phyloP scores from a whole-genome alignment of 441 rosid species.

The Populus hybrid region DNA sequence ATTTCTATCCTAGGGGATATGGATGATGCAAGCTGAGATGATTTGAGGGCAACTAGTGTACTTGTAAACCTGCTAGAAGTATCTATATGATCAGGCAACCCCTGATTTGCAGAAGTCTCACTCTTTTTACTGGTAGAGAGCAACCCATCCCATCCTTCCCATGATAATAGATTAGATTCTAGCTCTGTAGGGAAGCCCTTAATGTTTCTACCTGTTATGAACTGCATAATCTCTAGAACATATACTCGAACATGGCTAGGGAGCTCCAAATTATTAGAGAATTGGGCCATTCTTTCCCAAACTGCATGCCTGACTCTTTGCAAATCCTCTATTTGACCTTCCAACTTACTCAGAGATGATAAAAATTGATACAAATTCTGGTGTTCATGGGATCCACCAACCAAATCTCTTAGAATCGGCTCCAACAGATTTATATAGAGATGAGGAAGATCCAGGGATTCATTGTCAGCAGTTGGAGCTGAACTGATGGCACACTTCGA shows the following conservation, averaged over 20 bases:
- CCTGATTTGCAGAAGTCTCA: slow-evolving; percentile 33
- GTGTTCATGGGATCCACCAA: slow-evolving; percentile 43
- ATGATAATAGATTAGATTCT: slow-evolving; percentile 54
- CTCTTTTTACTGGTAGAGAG: slow-evolving; percentile 43
- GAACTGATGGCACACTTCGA: slow-evolving; percentile 29
- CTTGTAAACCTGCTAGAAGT: slow-evolving; percentile 66
- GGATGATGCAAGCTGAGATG: slow-evolving; percentile 71
- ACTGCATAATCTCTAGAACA: slow-evolving; percentile 88
- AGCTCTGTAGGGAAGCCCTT: slow-evolving; percentile 61
- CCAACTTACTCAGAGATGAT: slow-evolving; percentile 80
- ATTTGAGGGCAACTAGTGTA: slow-evolving; percentile 87
- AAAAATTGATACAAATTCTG: slow-evolving; percentile 58
- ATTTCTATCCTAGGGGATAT: slow-evolving; percentile 67
- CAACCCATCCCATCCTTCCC: slow-evolving; percentile 84
- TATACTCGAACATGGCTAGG: slow-evolving; percentile 76
- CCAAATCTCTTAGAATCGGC: slow-evolving; percentile 59
- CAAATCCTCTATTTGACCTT: slow-evolving; percentile 67
- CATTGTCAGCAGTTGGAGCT: slow-evolving; percentile 22
- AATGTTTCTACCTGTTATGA: slow-evolving; percentile 52
- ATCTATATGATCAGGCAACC: slow-evolving; percentile 46
- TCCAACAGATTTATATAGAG: slow-evolving; percentile 66
- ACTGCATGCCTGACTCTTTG: slow-evolving; percentile 66
- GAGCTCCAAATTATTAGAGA: slow-evolving; percentile 75
- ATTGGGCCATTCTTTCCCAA: slow-evolving; percentile 73
- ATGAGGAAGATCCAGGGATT: slow-evolving; percentile 46